Evolutionary conservation across 2,329 filamentous ascomycete genomes (phyloP), one percentile per base, ranked within the genome.

Genomic region (Pleomassaria siparia): DNA sequence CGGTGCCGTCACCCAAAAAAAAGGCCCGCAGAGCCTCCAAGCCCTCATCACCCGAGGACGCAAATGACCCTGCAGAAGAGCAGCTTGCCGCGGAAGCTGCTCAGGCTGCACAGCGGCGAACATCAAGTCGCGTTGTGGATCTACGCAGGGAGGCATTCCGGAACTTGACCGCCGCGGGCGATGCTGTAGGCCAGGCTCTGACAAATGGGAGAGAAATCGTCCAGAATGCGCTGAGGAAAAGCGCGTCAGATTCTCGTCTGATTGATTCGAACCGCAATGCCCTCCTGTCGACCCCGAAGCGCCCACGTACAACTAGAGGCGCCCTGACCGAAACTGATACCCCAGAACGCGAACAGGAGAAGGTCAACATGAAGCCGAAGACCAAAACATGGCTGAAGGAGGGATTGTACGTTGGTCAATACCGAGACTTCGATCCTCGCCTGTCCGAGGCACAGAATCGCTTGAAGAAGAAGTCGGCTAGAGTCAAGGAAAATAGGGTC

Each of bases 371-470:
- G 21, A 63, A 66, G 44, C 63, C 63, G 2, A 74, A 79, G 46
- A 78, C 76, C 43, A 95, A 95, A 76, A 85, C 84, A 56, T 97
- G 88, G 81, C 76, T 95, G 44, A 77, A 80, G 43, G 88, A 91
- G 67, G 94, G 92, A 9, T 77, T 97, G 12, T 97, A 95, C 63
- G 86, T 89, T 0, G 94, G 94, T 22, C 92, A 96, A 68, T 78
- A 69, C 48, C 64, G 67, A n/a, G 62, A 64, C 16, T 70, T 71
- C 43, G 61, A 71, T 39, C 55, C 68, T 42, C 73, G 76, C 42
- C 66, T 77, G 11, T 75, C 75, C 40, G 78, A 79, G 56, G 75
- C 73, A 43, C 64, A 69, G 36, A 69, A 74, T 53, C 73, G 74
- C 46, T 64, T 64, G 18, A 64, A 63, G 43, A 66, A 60, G 48